phyloP scores from a whole-genome alignment of 805 yeast genomes.

The Saccharomycopsis schoenii region DNA sequence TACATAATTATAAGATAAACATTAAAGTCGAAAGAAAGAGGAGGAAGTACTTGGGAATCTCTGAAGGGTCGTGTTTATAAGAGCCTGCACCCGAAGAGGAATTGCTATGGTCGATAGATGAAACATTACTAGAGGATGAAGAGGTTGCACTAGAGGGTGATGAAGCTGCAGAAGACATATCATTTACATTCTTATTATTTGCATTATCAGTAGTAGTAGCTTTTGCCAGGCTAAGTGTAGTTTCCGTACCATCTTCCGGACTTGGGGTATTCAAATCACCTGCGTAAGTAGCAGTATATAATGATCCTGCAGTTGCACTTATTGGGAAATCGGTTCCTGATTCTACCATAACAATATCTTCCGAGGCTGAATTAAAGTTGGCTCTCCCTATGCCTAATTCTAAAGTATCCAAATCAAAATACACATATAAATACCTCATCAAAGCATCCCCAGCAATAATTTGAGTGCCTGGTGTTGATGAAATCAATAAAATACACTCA shows the following conservation, averaged over 20 bases:
- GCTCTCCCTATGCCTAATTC: slow-evolving; percentile 40
- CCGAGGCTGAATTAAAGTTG: background rate
- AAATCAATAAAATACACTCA: background rate
- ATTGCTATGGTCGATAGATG: background rate
- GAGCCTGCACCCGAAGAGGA: background rate
- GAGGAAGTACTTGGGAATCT: background rate
- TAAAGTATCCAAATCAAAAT: slow-evolving; percentile 40
- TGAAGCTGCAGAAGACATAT: background rate
- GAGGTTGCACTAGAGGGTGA: background rate
- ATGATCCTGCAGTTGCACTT: background rate
- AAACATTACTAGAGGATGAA: background rate
- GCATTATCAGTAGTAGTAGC: background rate
- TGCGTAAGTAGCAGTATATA: background rate
- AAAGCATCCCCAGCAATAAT: slow-evolving; percentile 46
- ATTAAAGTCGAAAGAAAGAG: background rate
- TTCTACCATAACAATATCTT: background rate
- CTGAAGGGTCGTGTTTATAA: background rate
- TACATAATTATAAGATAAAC: background rate
- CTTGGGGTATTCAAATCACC: slow-evolving; percentile 2
- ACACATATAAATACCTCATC: slow-evolving; percentile 41
- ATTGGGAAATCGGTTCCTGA: background rate
- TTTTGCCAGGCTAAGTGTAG: background rate
- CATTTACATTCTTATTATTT: background rate
- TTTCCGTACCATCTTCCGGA: slow-evolving; percentile 1
- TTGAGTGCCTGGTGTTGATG: slow-evolving; percentile 17